A percentile compares a stretch with the other conserved stretches of the same genome.
These are phyloP conservation scores for Omphalea diandra DNA, from an alignment of 441 rosid species.

Conservation along the genomic window DNA sequence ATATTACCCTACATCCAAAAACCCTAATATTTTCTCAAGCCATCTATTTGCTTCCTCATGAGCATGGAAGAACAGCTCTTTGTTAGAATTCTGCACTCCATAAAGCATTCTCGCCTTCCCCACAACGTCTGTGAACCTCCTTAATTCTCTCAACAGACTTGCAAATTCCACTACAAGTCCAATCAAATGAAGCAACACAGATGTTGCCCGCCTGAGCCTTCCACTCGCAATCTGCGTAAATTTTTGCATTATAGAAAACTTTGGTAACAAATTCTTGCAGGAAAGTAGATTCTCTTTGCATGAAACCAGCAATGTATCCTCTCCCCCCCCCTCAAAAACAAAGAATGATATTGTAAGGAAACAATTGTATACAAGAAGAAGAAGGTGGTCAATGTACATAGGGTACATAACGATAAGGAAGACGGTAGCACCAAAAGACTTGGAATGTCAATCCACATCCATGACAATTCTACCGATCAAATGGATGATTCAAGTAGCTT, in stretches of 20 bases:
- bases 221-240: slow-evolving; percentile 72
- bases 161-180: slow-evolving; percentile 87
- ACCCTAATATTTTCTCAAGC: slow-evolving; percentile 10
- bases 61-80: slow-evolving; percentile 30
- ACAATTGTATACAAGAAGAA: background rate
- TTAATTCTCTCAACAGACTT: slow-evolving; percentile 69
- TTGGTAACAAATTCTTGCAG: background rate
- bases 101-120: slow-evolving; percentile 75
- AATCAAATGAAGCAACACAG: slow-evolving; percentile 82
- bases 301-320: background rate
- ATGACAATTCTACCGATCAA: no score
- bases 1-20: slow-evolving; percentile 13
- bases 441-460: background rate
- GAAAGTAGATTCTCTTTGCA: no score
- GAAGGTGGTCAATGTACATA: background rate
- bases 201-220: slow-evolving; percentile 88
- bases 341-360: no score
- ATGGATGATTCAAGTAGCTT: no score
- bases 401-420: background rate
- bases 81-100: slow-evolving; percentile 65
- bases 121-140: slow-evolving; percentile 78
- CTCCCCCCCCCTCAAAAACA: background rate
- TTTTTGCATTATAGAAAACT: slow-evolving; percentile 4
- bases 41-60: slow-evolving; percentile 35
- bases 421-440: background rate